Evolutionary conservation across 2,329 filamentous ascomycete genomes (phyloP).

Genomic region (Elsinoe fawcettii): DNA sequence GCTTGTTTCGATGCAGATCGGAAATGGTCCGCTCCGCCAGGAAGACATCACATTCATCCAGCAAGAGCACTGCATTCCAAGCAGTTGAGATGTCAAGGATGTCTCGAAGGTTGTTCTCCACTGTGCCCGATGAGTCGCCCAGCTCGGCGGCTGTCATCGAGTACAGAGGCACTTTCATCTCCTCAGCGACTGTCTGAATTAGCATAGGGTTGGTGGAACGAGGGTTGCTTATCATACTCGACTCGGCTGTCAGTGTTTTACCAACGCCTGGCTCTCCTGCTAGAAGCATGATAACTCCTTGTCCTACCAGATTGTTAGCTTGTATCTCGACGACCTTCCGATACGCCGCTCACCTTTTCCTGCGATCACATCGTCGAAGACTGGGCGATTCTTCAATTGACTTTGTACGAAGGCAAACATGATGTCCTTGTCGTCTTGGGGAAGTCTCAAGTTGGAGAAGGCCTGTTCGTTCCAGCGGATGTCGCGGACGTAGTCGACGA

Average conservation of each 20-base stretch:
- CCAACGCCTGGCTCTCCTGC: slow-evolving; percentile 31
- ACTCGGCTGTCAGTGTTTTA: slow-evolving; percentile 27
- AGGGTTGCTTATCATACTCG: background rate
- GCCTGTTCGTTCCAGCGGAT: slow-evolving; percentile 27
- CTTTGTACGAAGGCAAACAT: slow-evolving; percentile 26
- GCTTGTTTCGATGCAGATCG: slow-evolving; percentile 25
- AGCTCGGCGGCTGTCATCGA: slow-evolving; percentile 20
- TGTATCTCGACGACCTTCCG: background rate
- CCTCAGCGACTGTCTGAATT: slow-evolving; percentile 24
- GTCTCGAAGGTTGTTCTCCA: slow-evolving; percentile 18
- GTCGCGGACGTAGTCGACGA: slow-evolving; percentile 24
- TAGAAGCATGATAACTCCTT: slow-evolving; percentile 31
- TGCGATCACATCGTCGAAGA: slow-evolving; percentile 28
- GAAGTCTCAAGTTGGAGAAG: slow-evolving; percentile 27
- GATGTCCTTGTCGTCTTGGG: slow-evolving; percentile 25
- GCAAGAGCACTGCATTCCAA: slow-evolving; percentile 47
- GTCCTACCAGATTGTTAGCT: background rate
- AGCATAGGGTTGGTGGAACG: background rate
- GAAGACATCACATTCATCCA: slow-evolving; percentile 56
- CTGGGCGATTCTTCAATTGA: slow-evolving; percentile 20
- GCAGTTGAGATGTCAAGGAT: slow-evolving; percentile 41
- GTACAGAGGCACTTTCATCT: slow-evolving; percentile 36
- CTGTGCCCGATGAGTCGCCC: slow-evolving; percentile 17
- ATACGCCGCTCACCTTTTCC: slow-evolving; percentile 24
- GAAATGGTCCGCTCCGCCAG: slow-evolving; percentile 41